Base-by-base conservation (phyloP, 305 asterid genomes). In the Petunia hybrid region DNA sequence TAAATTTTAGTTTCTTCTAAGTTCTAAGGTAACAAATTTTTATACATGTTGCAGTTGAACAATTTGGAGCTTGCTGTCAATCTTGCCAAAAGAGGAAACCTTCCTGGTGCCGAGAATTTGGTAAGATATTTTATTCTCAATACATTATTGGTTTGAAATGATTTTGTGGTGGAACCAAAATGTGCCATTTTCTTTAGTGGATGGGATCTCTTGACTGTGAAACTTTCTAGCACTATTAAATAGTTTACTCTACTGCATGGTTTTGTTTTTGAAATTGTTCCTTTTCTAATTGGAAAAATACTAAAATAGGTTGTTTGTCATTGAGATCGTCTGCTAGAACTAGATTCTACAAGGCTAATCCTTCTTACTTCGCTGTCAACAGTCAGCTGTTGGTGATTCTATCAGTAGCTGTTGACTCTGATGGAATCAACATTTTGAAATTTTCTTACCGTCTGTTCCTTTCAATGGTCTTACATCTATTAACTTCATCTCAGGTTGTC, bases 41-140 rank as follows among this genome's bases (percentile, higher is more conserved):
- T 35, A 79, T 53, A 53, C 76, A 66, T 79, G 69, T 66, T 65
- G 57, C 91, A 97, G 99, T 88, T 97, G 83, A 97, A 95, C 86
- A 97, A 97, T 88, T 92, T 97, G 90, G 99, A 97, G 92, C 99
- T 96, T 87, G 99, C 99, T 76, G 99, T 96, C 82, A 96, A 88
- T 87, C 98, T 96, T 80, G 98, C 99, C 81, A 96, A 93, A 90
- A 89, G 98, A 86, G 99, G 99, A 88, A 96, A 96, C 81, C 97
- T 96, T 84, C 98, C 98, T 5, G 99, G 99, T 80, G 99, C 98
- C 1, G 99, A 96, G 88, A 96, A 95, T 90, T 86, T 96, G 96
- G 99, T 94, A 84, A 57, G 35, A 48, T 81, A 7, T 73, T 80
- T 79, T n/a, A 2, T 79, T 67, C 45, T 67, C 48, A 55, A 42